Evolutionary conservation across 331 rosid species (phyloP).

Genomic region (Saraca asoca): DNA sequence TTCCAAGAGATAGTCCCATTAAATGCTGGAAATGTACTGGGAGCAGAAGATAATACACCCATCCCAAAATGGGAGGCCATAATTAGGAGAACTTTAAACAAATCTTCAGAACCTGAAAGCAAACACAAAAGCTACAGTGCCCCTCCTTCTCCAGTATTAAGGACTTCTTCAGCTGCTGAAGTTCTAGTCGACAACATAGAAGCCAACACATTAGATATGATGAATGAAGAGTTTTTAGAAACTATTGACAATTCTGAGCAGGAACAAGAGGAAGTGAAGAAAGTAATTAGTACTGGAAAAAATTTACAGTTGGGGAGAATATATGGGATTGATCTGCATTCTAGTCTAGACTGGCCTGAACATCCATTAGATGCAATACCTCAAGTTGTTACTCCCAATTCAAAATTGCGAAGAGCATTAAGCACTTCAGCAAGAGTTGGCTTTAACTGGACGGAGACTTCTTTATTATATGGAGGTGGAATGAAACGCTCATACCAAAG

Average conservation of each 20-base stretch:
- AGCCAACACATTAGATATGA: conserved; percentile 50
- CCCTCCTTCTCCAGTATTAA: conserved; percentile 85
- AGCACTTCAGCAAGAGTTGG: conserved; percentile 83
- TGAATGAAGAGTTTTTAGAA: conserved; percentile 43
- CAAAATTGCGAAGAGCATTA: conserved; percentile 75
- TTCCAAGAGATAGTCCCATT: conserved; percentile 97
- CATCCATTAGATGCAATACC: conserved; percentile 74
- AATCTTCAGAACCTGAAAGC: conserved; percentile 60
- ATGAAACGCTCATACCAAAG: conserved; percentile 66
- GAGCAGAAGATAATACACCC: conserved; percentile 85
- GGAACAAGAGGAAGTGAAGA: conserved; percentile 45
- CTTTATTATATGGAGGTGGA: conserved; percentile 40
- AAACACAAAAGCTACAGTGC: conserved; percentile 81
- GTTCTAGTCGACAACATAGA: conserved; percentile 59
- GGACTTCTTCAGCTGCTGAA: conserved; percentile 83
- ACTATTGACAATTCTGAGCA: conserved; percentile 34
- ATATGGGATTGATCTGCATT: conserved; percentile 58
- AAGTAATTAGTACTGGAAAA: conserved; percentile 46
- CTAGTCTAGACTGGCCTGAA: conserved; percentile 84
- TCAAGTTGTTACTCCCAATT: conserved; percentile 57
- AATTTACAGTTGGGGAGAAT: conserved; percentile 58
- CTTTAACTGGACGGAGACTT: conserved; percentile 46
- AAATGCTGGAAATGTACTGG: conserved; percentile 90
- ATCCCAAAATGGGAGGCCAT: conserved; percentile 87
- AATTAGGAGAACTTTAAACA: conserved; percentile 77